Base-by-base conservation (phyloP, 352 stramenopile species). In the Pythium guiyangense region DNA sequence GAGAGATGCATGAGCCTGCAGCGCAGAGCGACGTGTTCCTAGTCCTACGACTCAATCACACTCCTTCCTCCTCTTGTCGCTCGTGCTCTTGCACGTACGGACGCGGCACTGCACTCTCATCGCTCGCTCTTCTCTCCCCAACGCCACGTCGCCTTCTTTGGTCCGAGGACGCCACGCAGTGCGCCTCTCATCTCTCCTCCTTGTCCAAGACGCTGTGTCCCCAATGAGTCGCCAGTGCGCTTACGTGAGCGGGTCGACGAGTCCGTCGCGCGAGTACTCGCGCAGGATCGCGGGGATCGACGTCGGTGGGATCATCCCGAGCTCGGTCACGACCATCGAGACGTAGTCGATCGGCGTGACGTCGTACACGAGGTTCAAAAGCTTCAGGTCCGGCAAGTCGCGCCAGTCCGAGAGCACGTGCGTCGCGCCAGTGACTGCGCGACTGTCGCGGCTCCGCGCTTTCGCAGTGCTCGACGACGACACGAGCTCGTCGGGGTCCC, bases 231-330 rank as follows among this genome's bases (percentile, higher is more conserved):
- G 22, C 9, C 1, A 43, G 1, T 4, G 22, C 14, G 14, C 26
- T 27, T 60, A 74, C 31, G 66, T 68, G 31, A 74, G 48, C 22
- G 60, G 63, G 48, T 89, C 79, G 52, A 77, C 67, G 34, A 87
- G 64, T 6, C 69, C 73, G 50, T 91, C 83, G 45, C 84, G 81
- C 47, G 78, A 86, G 64, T 92, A 92, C 71, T 99, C 97, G 56
- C 96, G 81, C 52, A 99, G 73, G 51, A 99, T 85, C 37, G 98
- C 96, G 20, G 97, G 96, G 52, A 99, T 93, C 64, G 92, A 98
- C 39, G 94, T 98, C 3, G 96, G 92, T n/a, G 97, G 97, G 48
- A 99, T 90, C 73, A 99, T 97, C 26, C 96, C 96, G 26, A 98
- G 82, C 72, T 99, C 97, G 18, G 97, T 99, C 37, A 99, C 92